phyloP scores from a whole-genome alignment of 2,329 filamentous ascomycete genomes.

The Lizonia empirigonia region DNA sequence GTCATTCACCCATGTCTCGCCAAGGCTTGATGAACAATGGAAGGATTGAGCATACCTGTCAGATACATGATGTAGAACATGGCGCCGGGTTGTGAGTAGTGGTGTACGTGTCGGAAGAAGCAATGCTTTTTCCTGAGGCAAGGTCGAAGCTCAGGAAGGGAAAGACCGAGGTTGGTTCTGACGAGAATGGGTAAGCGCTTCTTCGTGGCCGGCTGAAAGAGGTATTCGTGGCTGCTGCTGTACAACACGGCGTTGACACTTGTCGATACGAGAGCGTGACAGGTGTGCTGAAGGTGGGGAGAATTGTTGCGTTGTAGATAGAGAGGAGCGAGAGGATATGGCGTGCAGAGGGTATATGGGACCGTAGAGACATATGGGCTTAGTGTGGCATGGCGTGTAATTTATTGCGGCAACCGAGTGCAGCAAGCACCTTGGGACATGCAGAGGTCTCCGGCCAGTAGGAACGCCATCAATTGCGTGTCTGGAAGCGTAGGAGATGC shows the following conservation, averaged over 20 bases:
- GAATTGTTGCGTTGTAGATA: constrained; percentile 40
- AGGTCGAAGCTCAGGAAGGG: constrained; percentile 31
- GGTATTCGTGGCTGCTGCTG: constrained; percentile 45
- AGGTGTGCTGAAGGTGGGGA: constrained; percentile 41
- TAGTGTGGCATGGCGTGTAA: constrained; percentile 48
- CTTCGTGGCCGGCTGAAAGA: constrained; percentile 40
- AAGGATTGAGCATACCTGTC: constrained; percentile 44
- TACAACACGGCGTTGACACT: constrained; percentile 45
- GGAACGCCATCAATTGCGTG: constrained; percentile 56
- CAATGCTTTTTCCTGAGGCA: constrained; percentile 32
- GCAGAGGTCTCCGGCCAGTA: constrained; percentile 57
- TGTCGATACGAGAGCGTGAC: constrained; percentile 46
- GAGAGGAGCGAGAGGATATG: constrained; percentile 46
- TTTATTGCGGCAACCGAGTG: constrained; percentile 50
- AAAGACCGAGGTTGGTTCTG: constrained; percentile 29
- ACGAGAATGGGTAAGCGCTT: constrained; percentile 43
- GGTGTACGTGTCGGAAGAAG: constrained; percentile 32
- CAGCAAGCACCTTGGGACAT: constrained; percentile 47
- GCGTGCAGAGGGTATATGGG: constrained; percentile 45
- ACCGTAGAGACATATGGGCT: constrained; percentile 43
- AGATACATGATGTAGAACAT: constrained; percentile 55
- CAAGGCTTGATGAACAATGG: neutral
- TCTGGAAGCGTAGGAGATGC: constrained; percentile 48
- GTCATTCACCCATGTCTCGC: neutral
- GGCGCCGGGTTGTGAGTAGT: constrained; percentile 20